Evolutionary conservation across 495 filamentous ascomycete species (phyloP).

Genomic region (Penicillium cataractarum): DNA sequence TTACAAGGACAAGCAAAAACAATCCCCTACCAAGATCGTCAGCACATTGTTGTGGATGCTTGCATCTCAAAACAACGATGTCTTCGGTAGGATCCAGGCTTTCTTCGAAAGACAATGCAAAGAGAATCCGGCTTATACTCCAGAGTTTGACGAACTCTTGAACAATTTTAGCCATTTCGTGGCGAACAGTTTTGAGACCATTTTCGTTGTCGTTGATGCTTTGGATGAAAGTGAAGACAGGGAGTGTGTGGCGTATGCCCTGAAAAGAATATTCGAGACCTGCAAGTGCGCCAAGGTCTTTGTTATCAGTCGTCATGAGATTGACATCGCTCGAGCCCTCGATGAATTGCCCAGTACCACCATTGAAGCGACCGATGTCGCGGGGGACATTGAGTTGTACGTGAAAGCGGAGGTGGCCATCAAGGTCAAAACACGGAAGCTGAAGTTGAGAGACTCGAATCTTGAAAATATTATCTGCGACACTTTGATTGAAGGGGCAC

Average conservation of each 20-base stretch:
- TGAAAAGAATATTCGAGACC: not conserved
- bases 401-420: not conserved
- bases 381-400: not conserved
- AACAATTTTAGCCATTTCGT: not conserved
- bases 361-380: not conserved
- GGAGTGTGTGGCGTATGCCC: not conserved
- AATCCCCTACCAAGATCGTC: not conserved
- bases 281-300: not conserved
- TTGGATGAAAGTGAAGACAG: conserved; percentile 1
- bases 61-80: not conserved
- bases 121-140: not conserved
- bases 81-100: not conserved
- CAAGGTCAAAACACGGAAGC: not conserved
- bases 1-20: not conserved
- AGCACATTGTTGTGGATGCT: not conserved
- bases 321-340: not conserved
- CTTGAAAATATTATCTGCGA: not conserved
- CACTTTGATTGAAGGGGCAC: not conserved
- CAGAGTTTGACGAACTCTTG: conserved; percentile 2
- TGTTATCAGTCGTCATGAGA: not conserved
- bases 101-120: conserved; percentile 2
- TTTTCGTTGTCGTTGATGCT: not conserved
- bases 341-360: not conserved
- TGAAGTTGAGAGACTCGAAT: not conserved
- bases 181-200: not conserved